Base-by-base conservation (phyloP, 2,329 filamentous ascomycete species). In the Domatiomyces globalis region DNA sequence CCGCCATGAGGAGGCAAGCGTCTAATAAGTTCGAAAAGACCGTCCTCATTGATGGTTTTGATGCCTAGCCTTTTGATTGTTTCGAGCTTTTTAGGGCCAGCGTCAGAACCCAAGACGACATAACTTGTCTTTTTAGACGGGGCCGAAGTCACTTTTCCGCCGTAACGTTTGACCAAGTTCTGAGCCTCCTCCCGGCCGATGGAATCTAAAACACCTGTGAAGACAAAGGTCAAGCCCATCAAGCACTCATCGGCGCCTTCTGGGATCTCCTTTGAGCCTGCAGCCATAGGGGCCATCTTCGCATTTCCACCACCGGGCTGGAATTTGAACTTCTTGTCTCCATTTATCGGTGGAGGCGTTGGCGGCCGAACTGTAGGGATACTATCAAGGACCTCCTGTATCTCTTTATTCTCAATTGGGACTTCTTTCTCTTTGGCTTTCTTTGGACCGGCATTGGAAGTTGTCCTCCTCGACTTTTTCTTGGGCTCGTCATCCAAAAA, bases 71-170 rank as follows among this genome's bases (percentile, higher is more conserved):
- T 77, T 51, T 78, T 75, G 59, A 98, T 96, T 59, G 89, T 95
- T 58, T 83, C 75, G 43, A 98, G 74, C 66, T 98, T 98, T 67
- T 84, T 94, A 1, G 92, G 92, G 0, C 92, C 92, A 20, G 94
- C 92, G 66, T 96, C 92, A 22, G 77, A 78, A 44, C 92, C 92
- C 2, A 98, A 76, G 15, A 98, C 86, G 45, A 98, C 88, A 63
- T 87, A 98, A 62, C 78, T 92, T 0, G 94, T 98, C 68, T 95
- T 96, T 63, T 83, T 85, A 64, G 90, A 96, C 18, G 94, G 92
- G 4, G 80, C 83, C 8, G 73, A 75, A 8, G 84, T 94, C 20
- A 95, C 82, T 68, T 95, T 96, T 49, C 92, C 92, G 43, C 92
- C 94, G 65, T 95, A 94, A 56, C 83, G 81, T 67, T 98, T 98